Conservation (phyloP, 306 rosid genomes). For the Rosa multiflora region DNA sequence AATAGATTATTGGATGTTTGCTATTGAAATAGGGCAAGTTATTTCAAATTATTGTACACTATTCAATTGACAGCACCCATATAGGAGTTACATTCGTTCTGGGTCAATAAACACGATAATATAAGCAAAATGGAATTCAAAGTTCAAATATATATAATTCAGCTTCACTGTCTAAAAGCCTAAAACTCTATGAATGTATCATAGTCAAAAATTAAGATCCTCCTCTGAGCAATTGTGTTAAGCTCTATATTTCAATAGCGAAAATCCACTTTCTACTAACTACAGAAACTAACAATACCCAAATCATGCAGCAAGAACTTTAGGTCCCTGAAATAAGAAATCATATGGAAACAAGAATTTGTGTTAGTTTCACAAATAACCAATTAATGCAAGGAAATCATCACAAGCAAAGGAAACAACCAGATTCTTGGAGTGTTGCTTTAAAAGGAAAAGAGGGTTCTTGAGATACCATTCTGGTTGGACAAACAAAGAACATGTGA, state of each 20-base stretch:
- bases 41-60: too few relatives aligned
- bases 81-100: neutral
- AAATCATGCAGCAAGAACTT: conserved; percentile 9
- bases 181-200: too few relatives aligned
- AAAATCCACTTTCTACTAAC: conserved; percentile 14
- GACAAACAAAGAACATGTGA: too few relatives aligned
- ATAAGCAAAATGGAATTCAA: too few relatives aligned
- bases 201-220: neutral
- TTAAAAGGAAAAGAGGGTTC: too few relatives aligned
- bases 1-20: too few relatives aligned
- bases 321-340: conserved; percentile 10
- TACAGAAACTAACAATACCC: neutral
- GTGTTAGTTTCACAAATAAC: neutral
- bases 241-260: neutral
- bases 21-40: too few relatives aligned
- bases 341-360: neutral
- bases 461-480: too few relatives aligned
- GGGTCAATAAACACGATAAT: neutral
- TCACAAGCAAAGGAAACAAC: neutral
- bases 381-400: neutral
- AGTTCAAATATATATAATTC: neutral
- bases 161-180: too few relatives aligned
- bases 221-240: neutral
- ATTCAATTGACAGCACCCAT: neutral
- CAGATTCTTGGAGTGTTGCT: too few relatives aligned